phyloP scores from a whole-genome alignment of 129 eudicot species.

The Chrysanthemum makinoi region DNA sequence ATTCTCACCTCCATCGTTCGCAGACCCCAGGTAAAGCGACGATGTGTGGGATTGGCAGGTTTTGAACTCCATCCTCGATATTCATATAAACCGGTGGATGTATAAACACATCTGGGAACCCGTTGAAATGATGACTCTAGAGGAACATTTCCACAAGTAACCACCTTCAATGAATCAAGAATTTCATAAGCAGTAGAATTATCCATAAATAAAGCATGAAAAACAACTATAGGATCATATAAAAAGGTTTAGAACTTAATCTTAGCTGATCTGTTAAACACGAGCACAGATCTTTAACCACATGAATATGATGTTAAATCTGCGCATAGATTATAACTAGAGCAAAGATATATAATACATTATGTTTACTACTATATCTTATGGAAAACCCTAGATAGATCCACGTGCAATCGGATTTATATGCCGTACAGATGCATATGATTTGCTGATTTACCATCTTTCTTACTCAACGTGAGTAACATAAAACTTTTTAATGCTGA shows the following conservation, averaged over 20 bases:
- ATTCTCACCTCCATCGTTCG: conserved; percentile 64
- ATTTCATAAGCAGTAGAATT: conserved; percentile 16
- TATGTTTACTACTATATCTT: too few species aligned
- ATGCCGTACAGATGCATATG: too few species aligned
- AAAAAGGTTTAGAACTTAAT: not conserved
- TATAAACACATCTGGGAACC: conserved; percentile 70
- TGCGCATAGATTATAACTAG: too few species aligned
- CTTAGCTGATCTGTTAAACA: not conserved
- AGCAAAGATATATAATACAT: too few species aligned
- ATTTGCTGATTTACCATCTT: too few species aligned
- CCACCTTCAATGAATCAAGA: conserved; percentile 46
- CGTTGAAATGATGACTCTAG: conserved; percentile 66
- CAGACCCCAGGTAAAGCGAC: conserved; percentile 73
- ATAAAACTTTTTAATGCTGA: too few species aligned
- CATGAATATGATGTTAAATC: too few species aligned
- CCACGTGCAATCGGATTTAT: too few species aligned
- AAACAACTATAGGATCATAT: not conserved
- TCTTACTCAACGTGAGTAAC: too few species aligned
- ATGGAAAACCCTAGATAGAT: too few species aligned
- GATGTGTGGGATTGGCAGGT: conserved; percentile 68
- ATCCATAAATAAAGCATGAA: not conserved
- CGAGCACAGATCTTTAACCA: not conserved
- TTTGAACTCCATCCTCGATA: conserved; percentile 72
- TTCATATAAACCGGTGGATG: conserved; percentile 66
- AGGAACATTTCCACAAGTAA: conserved; percentile 70